Evolutionary conservation across 2,329 filamentous ascomycete species (phyloP).

Genomic region (Canariomyces notabilis): DNA sequence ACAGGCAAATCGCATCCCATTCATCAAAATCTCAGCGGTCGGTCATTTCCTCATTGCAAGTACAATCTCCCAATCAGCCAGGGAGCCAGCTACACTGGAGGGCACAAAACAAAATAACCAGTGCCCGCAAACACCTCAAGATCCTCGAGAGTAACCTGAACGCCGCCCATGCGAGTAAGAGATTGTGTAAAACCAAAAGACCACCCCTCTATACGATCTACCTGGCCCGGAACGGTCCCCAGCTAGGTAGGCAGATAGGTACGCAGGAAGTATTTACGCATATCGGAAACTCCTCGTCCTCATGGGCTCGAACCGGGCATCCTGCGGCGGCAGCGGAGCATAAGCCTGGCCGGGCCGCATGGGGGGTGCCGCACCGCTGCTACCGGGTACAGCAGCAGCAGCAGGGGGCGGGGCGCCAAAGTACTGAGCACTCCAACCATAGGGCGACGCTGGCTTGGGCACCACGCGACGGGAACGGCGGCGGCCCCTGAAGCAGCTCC

Average conservation of each 20-base stretch:
- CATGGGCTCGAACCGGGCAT: slow-evolving; percentile 19
- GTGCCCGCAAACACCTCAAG: background rate
- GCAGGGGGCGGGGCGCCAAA: background rate
- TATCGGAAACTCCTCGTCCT: slow-evolving; percentile 21
- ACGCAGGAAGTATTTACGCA: slow-evolving; percentile 11
- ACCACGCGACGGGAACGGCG: slow-evolving; percentile 5
- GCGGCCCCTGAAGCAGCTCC: slow-evolving; percentile 48
- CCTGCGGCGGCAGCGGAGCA: slow-evolving; percentile 9
- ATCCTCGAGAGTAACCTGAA: background rate
- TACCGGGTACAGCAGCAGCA: background rate
- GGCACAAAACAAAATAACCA: background rate
- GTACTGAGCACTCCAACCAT: slow-evolving; percentile 5
- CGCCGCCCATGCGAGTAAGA: background rate
- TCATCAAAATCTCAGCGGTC: no score
- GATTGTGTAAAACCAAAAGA: background rate
- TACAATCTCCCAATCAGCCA: no score
- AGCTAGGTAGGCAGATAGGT: background rate
- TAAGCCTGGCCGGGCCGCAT: slow-evolving; percentile 11
- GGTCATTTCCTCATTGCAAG: no score
- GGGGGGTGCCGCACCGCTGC: background rate
- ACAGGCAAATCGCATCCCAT: no score
- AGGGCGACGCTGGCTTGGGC: background rate
- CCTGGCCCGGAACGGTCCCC: background rate
- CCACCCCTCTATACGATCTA: background rate
- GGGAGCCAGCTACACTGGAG: no score